Conservation (phyloP, 805 yeast genomes). For the Ogataea thermomethanolica region DNA sequence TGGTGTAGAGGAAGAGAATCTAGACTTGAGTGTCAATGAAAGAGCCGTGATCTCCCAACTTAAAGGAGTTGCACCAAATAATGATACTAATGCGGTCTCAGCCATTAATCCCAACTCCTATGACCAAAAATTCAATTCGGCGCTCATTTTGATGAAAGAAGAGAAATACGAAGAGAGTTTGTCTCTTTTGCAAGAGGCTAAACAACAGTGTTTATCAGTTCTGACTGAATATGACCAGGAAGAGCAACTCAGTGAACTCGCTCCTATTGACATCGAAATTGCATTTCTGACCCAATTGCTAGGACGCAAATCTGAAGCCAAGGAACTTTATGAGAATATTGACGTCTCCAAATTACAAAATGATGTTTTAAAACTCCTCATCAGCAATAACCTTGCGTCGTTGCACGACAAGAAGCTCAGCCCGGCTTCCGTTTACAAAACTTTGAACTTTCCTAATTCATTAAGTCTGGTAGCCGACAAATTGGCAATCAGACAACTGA, state of each 20-base stretch:
- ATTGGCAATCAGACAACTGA: conserved; percentile 40
- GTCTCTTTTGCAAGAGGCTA: conserved; percentile 43
- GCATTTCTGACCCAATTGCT: conserved; percentile 48
- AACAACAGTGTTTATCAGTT: conserved; percentile 36
- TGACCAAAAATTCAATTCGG: conserved; percentile 59
- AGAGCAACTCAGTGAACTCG: conserved; percentile 49
- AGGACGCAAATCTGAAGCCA: conserved; percentile 36
- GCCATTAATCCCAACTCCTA: conserved; percentile 34
- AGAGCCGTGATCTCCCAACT: conserved; percentile 61
- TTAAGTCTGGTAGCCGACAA: conserved; percentile 28
- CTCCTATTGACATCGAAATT: conserved; percentile 58
- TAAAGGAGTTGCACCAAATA: conserved; percentile 12
- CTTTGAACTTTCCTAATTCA: conserved; percentile 30
- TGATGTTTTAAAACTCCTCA: conserved; percentile 38
- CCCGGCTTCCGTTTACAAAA: conserved; percentile 29
- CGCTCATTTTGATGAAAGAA: conserved; percentile 45
- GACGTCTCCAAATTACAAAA: conserved; percentile 36
- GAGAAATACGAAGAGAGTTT: conserved; percentile 41
- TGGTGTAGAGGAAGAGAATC: conserved; percentile 38
- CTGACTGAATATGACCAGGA: conserved; percentile 40
- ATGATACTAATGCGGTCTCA: conserved; percentile 11
- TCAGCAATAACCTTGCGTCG: conserved; percentile 43
- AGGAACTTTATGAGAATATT: conserved; percentile 35
- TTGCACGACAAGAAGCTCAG: conserved; percentile 17
- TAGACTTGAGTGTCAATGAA: conserved; percentile 61